Conservation (phyloP, 768 basidiomycete species). For the Collybia mongolica region DNA sequence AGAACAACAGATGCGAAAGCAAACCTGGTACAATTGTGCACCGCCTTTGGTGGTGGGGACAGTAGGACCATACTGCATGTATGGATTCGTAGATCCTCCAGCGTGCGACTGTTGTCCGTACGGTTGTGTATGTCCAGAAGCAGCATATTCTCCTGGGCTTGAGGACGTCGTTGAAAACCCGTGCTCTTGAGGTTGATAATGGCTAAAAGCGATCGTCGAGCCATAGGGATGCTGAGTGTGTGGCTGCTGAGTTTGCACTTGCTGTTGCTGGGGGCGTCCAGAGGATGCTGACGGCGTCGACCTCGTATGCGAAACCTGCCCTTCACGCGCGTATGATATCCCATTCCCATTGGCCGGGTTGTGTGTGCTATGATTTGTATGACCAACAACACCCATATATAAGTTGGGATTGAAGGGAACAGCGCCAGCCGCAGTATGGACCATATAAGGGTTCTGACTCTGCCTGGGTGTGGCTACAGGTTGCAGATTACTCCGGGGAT, state of each 20-base stretch:
- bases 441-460: neutral
- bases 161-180: slow-evolving; percentile 27
- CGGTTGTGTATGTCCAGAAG: slow-evolving; percentile 16
- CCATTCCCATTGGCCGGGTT: slow-evolving; percentile 11
- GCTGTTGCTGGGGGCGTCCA: slow-evolving; percentile 13
- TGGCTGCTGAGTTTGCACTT: slow-evolving; percentile 10
- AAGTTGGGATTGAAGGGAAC: slow-evolving; percentile 4
- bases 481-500: slow-evolving; percentile 11
- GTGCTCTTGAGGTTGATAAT: slow-evolving; percentile 45
- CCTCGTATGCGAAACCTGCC: slow-evolving; percentile 7
- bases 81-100: slow-evolving; percentile 1
- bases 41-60: slow-evolving; percentile 9
- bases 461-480: neutral
- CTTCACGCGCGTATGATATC: slow-evolving; percentile 7
- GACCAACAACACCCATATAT: slow-evolving; percentile 4
- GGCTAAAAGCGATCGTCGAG: slow-evolving; percentile 38
- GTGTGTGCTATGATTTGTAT: no score
- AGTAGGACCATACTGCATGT: slow-evolving; percentile 4
- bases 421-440: neutral
- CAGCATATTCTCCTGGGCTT: slow-evolving; percentile 15
- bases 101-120: slow-evolving; percentile 17
- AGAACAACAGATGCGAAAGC: neutral
- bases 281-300: neutral
- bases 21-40: slow-evolving; percentile 14
- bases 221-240: slow-evolving; percentile 14